Base-by-base conservation (phyloP, 495 filamentous ascomycete genomes). In the Lasiosphaeria hispida region DNA sequence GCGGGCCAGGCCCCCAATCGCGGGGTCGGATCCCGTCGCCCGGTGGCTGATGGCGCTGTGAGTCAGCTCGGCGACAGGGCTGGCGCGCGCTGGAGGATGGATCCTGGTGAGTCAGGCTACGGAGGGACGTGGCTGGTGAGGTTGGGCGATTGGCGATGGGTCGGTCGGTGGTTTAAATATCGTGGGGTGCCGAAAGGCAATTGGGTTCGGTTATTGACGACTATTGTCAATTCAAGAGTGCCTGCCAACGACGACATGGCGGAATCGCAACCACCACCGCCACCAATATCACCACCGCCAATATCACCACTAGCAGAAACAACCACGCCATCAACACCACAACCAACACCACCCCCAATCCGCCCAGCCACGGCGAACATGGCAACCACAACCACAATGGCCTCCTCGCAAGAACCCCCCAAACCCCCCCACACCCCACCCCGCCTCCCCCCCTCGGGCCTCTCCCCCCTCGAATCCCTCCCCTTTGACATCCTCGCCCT, bases 401-500 rank as follows among this genome's bases (percentile, higher is more conserved):
- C 34, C 1, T 40, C 23, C 23, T 30, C 23, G 23, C 23, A 30
- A 30, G 23, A 30, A 5, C 23, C 23, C 23, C 23, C 23, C n/a
- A n/a, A 55, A 13, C 23, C 39, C 1, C 38, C 11, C 9, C 38
- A 36, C 0, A 10, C 13, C 15, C 14, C 19, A 13, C 11, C 14
- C 9, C n/a, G 10, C 1, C 17, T 33, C 7, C 1, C 37, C 10
- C 43, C 18, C n/a, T 37, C 38, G 4, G n/a, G n/a, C 39, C 37
- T 54, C 19, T 35, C 52, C 52, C n/a, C 53, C 42, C 37, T 66
- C 40, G 15, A 52, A 7, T 39, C 23, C 50, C 42, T 63, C 15
- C 61, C 61, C 40, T 19, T 40, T 44, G 64, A 63, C n/a, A 9
- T 66, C n/a, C 36, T 63, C 44, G 15, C 47, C 45, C 13, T 37